Evolutionary conservation across 805 yeast genomes (phyloP), one percentile per base, ranked within the genome.

Genomic region (Sugiyamaella qingdaonensis): DNA sequence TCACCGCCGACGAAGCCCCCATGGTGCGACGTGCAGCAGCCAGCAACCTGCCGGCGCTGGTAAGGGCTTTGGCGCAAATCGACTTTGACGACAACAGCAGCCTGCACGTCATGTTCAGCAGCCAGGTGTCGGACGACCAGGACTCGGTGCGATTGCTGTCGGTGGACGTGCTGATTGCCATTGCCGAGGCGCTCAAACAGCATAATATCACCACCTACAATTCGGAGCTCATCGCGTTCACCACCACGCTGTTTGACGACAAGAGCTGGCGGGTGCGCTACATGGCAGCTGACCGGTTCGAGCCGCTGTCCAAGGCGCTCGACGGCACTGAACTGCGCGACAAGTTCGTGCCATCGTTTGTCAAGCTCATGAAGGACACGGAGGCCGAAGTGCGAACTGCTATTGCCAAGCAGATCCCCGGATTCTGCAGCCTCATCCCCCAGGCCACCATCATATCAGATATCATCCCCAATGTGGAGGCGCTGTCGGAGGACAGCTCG

Each of bases 341-440:
- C 53, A 63, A 67, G 55, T 77, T 85, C 57, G 81, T 84, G 46
- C 84, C 84, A 39, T 86, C 90, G 45, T 85, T 92, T 66, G 77
- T 89, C 55, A 67, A 79, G 35, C 77, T 92, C 56, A 84, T 92
- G 81, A 86, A 85, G 63, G 99, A 94, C 72, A 82, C 84, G 58
- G 99, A 94, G 75, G 95, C 96, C 48, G 99, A 91, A 73, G 99
- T 95, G 45, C 83, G 98, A 71, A 89, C 91, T 62, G 97, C 97
- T 8, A 81, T 91, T 59, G 88, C 97, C 18, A 88, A 88, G 67
- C 97, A 94, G 69, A 78, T 92, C 51, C 95, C 97, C 10, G 73
- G 68, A 8, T 73, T 73, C 60, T 58, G 68, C 47, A 52, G 57
- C 50, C 61, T 67, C 33, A 56, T 71, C 16, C 57, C 66, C 49